Percentiles rank a stretch among this genome's conserved stretches.
phyloP scores from a whole-genome alignment of 257 asterid species.

The Penstemon newberryi region DNA sequence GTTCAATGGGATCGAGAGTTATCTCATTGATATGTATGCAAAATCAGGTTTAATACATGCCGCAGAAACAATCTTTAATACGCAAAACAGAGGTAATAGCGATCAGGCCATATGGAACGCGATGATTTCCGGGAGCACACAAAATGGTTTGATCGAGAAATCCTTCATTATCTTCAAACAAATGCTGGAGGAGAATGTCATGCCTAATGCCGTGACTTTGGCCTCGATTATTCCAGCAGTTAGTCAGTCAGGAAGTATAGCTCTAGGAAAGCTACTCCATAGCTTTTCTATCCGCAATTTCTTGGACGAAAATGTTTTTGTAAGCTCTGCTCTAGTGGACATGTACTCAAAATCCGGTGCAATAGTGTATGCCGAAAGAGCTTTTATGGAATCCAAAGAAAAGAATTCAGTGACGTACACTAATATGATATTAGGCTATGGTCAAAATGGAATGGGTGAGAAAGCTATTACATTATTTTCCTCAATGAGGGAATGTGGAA shows the following conservation, averaged over 20 bases:
- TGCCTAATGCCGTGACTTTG: slow-evolving; percentile 73
- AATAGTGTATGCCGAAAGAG: slow-evolving; percentile 62
- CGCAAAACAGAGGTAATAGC: slow-evolving; percentile 26
- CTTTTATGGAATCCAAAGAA: slow-evolving; percentile 46
- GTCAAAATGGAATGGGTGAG: slow-evolving; percentile 86
- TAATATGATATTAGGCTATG: slow-evolving; percentile 89
- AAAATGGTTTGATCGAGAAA: slow-evolving; percentile 56
- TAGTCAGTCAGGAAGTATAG: slow-evolving; percentile 63
- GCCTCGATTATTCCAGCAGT: slow-evolving; percentile 82
- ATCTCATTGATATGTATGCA: slow-evolving; percentile 66
- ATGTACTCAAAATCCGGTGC: slow-evolving; percentile 89
- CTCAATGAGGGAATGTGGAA: slow-evolving; percentile 49
- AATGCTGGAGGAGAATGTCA: slow-evolving; percentile 58
- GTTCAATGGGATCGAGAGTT: slow-evolving; percentile 57
- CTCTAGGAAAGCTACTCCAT: slow-evolving; percentile 68
- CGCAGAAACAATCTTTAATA: slow-evolving; percentile 47
- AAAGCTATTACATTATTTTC: slow-evolving; percentile 58
- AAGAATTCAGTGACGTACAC: slow-evolving; percentile 78
- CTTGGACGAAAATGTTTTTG: slow-evolving; percentile 65
- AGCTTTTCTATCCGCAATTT: slow-evolving; percentile 61
- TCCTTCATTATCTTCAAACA: slow-evolving; percentile 50
- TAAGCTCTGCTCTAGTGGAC: slow-evolving; percentile 76
- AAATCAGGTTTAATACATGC: slow-evolving; percentile 46
- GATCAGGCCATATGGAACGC: slow-evolving; percentile 82
- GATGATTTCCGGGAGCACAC: slow-evolving; percentile 72